These are phyloP conservation scores for Vitis amurensis DNA, from an alignment of 164 flowering plant genomes.

Conservation along the genomic window DNA sequence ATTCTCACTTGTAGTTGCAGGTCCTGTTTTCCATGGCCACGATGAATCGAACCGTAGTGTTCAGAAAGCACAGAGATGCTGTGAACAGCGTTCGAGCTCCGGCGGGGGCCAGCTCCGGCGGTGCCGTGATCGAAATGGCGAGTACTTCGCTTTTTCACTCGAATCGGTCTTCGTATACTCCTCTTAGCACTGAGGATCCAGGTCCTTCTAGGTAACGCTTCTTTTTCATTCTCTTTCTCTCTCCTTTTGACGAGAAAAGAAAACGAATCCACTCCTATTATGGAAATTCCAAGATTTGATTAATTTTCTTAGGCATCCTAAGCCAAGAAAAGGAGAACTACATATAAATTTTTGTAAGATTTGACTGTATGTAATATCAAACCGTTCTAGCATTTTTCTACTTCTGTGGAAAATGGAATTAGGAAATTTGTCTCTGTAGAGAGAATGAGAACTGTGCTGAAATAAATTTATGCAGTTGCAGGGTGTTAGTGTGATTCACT, in stretches of 20 bases:
- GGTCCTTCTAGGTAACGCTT: conserved; percentile 45
- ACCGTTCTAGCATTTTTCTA: too few species aligned
- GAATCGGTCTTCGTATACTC: conserved; percentile 36
- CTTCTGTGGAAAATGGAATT: too few species aligned
- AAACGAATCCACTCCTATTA: too few species aligned
- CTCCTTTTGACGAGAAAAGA: too few species aligned
- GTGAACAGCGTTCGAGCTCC: conserved; percentile 71
- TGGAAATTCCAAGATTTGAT: too few species aligned
- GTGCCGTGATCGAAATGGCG: conserved; percentile 61
- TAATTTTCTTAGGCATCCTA: neutral
- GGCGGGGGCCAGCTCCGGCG: conserved; percentile 38
- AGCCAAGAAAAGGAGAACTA: too few species aligned
- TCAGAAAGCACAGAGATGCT: conserved; percentile 69
- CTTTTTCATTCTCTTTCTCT: conserved; percentile 21
- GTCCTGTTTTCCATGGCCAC: conserved; percentile 53
- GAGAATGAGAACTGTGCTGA: too few species aligned
- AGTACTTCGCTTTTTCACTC: conserved; percentile 45
- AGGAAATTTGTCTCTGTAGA: too few species aligned
- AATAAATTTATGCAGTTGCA: too few species aligned
- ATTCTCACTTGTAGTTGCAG: neutral
- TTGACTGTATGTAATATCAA: too few species aligned
- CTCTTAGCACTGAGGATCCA: conserved; percentile 47
- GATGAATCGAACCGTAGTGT: conserved; percentile 66
- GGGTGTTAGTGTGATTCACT: too few species aligned
- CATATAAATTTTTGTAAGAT: too few species aligned